phyloP scores from a whole-genome alignment of 768 basidiomycete species.

The Russula ochroleuca region DNA sequence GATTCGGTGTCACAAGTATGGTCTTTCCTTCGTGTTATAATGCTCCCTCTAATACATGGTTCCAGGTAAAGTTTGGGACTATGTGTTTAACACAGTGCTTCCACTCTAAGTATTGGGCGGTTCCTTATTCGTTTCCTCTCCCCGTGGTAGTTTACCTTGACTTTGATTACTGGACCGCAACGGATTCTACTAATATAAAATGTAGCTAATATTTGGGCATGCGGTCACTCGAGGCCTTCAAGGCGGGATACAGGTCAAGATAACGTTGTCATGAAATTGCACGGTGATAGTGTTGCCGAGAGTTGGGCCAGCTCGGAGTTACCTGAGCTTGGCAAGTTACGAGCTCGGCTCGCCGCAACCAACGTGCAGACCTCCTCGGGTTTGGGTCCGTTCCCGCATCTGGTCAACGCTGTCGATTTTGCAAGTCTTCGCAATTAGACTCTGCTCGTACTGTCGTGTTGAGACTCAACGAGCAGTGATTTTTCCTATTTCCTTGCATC shows the following conservation, averaged over 20 bases:
- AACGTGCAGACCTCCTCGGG: no score
- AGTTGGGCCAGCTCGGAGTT: no score
- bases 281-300: no score
- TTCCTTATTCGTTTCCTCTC: not conserved
- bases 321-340: no score
- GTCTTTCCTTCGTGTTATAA: conserved; percentile 17
- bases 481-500: no score
- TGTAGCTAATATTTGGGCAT: not conserved
- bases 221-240: not conserved
- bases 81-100: conserved; percentile 81
- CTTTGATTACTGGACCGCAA: not conserved
- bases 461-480: no score
- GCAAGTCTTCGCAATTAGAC: no score
- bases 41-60: conserved; percentile 13
- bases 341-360: no score
- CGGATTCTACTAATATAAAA: not conserved
- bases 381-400: no score
- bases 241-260: not conserved
- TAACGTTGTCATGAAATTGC: not conserved
- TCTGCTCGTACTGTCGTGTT: no score
- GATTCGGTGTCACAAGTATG: conserved; percentile 92
- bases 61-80: conserved; percentile 89
- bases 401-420: no score
- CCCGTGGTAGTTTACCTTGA: conserved; percentile 9
- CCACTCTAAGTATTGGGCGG: conserved; percentile 43